Percentiles rank a stretch among this genome's conserved stretches.
Evolutionary conservation across 305 asterid species (phyloP).

Genomic region (Salvia sclarea): DNA sequence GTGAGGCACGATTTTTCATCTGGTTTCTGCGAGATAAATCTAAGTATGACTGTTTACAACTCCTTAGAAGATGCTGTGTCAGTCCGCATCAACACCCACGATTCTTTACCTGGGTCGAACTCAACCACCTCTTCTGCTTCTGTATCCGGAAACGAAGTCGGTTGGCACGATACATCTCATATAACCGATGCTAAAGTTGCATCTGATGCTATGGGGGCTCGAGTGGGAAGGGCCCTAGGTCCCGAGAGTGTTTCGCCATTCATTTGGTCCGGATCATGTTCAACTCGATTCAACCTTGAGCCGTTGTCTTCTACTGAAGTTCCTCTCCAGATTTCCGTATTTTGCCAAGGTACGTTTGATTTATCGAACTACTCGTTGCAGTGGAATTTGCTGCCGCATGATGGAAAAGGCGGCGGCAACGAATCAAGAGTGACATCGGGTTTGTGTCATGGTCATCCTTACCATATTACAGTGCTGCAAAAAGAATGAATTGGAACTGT

Average conservation of each 20-base stretch:
- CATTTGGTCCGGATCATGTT: slow-evolving; percentile 88
- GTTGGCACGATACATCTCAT: slow-evolving; percentile 75
- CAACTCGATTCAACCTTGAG: slow-evolving; percentile 60
- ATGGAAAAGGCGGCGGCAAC: slow-evolving; percentile 26
- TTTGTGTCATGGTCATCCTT: slow-evolving; percentile 68
- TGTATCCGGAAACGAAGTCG: slow-evolving; percentile 63
- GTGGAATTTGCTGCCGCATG: slow-evolving; percentile 52
- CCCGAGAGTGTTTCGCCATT: slow-evolving; percentile 56
- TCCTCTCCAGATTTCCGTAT: slow-evolving; percentile 67
- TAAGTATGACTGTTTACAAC: slow-evolving; percentile 69
- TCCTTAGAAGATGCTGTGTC: slow-evolving; percentile 59
- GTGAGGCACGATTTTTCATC: slow-evolving; percentile 61
- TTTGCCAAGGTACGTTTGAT: slow-evolving; percentile 88
- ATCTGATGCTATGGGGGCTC: slow-evolving; percentile 48
- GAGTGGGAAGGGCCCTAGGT: slow-evolving; percentile 43
- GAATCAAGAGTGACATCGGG: slow-evolving; percentile 50
- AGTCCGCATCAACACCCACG: slow-evolving; percentile 56
- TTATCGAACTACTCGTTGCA: slow-evolving; percentile 78
- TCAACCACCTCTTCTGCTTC: slow-evolving; percentile 41
- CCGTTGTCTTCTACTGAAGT: slow-evolving; percentile 63
- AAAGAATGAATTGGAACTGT: slow-evolving; percentile 46
- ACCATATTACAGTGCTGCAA: slow-evolving; percentile 69
- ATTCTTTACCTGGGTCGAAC: slow-evolving; percentile 38
- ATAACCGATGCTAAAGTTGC: slow-evolving; percentile 54
- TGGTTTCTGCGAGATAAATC: slow-evolving; percentile 68